Evolutionary conservation across 352 stramenopile genomes (phyloP).

Genomic region (Pythium pectinolyticum): DNA sequence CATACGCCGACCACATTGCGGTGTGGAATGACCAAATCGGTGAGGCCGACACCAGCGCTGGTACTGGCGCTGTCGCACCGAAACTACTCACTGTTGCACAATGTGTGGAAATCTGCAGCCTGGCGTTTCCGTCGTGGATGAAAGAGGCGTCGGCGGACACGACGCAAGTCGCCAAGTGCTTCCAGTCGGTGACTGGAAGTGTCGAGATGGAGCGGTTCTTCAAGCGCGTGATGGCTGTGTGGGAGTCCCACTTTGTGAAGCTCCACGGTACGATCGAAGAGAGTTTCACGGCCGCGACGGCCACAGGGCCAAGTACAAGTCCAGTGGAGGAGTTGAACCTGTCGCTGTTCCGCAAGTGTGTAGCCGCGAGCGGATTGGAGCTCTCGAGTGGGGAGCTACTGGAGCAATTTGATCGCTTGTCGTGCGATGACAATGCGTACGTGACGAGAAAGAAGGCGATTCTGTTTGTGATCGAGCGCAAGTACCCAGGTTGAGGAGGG

Average conservation of each 20-base stretch:
- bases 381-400: slow-evolving; percentile 55
- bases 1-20: slow-evolving; percentile 45
- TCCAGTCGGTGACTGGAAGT: slow-evolving; percentile 29
- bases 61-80: background rate
- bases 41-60: slow-evolving; percentile 41
- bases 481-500: no score
- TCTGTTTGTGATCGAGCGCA: slow-evolving; percentile 32
- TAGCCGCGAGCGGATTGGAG: slow-evolving; percentile 40
- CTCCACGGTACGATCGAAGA: slow-evolving; percentile 32
- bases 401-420: slow-evolving; percentile 58
- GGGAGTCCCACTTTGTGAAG: slow-evolving; percentile 41
- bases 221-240: slow-evolving; percentile 41
- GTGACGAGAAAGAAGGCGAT: slow-evolving; percentile 32
- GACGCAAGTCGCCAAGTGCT: slow-evolving; percentile 6
- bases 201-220: slow-evolving; percentile 42
- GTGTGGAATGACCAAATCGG: slow-evolving; percentile 67
- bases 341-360: slow-evolving; percentile 38
- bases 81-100: slow-evolving; percentile 27
- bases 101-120: slow-evolving; percentile 44
- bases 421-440: slow-evolving; percentile 34
- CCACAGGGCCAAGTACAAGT: background rate
- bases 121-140: slow-evolving; percentile 45
- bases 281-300: slow-evolving; percentile 17
- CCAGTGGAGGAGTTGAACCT: slow-evolving; percentile 33
- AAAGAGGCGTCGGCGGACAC: slow-evolving; percentile 35